phyloP scores from a whole-genome alignment of 139 green algal genomes.

The Astrephomene gubernaculifera region DNA sequence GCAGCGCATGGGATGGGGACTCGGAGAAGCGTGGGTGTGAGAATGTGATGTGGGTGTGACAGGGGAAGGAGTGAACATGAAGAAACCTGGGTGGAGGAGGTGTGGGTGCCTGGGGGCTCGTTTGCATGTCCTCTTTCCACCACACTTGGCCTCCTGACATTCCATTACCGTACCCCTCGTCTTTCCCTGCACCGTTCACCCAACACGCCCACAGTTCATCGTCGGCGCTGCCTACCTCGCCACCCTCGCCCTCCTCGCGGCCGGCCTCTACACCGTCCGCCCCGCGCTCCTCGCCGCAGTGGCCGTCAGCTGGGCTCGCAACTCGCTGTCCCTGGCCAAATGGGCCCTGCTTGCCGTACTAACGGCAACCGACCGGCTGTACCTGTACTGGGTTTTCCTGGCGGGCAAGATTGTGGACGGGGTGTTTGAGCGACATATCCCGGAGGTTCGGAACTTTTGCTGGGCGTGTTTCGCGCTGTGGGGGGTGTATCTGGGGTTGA shows the following conservation, averaged over 20 bases:
- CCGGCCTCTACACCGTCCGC: constrained; percentile 5
- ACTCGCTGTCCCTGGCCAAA: constrained; percentile 46
- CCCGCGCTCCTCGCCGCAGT: constrained; percentile 44
- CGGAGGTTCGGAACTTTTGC: constrained; percentile 40
- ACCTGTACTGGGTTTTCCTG: constrained; percentile 55
- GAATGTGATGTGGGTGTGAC: too few relatives aligned
- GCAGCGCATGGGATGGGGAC: too few relatives aligned
- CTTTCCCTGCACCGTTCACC: too few relatives aligned
- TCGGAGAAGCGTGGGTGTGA: too few relatives aligned
- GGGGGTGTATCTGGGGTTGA: constrained; percentile 13
- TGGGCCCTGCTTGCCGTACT: constrained; percentile 45
- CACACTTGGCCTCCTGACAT: too few relatives aligned
- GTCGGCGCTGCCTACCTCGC: constrained; percentile 22
- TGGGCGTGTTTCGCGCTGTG: constrained; percentile 31
- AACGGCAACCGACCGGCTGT: constrained; percentile 39
- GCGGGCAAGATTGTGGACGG: constrained; percentile 45
- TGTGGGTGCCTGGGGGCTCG: too few relatives aligned
- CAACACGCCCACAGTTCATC: constrained; percentile 12
- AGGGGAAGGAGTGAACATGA: too few relatives aligned
- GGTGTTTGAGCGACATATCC: constrained; percentile 29
- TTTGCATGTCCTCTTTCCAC: too few relatives aligned
- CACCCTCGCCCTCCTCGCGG: neutral
- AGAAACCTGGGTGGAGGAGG: too few relatives aligned
- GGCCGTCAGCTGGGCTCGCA: constrained; percentile 49
- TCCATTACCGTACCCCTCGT: too few relatives aligned